Percentiles rank a stretch among this genome's conserved stretches.
These are phyloP conservation scores for Spongospora subterranea DNA, from an alignment of 208 protist species.

Conservation along the genomic window DNA sequence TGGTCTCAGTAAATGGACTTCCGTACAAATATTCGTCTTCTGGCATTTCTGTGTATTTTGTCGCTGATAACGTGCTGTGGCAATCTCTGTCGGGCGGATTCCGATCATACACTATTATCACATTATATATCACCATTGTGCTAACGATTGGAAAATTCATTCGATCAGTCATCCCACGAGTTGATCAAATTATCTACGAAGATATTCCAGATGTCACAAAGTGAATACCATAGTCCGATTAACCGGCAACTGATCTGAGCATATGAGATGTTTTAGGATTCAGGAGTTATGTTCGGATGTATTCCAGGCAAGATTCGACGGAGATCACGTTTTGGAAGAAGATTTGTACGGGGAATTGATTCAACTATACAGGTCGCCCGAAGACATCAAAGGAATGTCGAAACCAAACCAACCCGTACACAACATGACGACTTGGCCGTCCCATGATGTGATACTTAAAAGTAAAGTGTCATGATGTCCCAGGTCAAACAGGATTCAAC, in stretches of 20 bases:
- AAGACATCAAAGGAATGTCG: background rate
- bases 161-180: background rate
- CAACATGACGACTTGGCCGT: background rate
- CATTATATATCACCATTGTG: background rate
- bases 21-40: background rate
- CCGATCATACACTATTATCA: background rate
- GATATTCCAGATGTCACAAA: background rate
- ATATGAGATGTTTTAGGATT: too few relatives aligned
- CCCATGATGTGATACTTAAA: too few relatives aligned
- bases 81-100: background rate
- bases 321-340: background rate
- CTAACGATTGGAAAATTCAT: background rate
- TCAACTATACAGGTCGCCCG: background rate
- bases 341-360: background rate
- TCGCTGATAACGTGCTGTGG: background rate
- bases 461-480: too few relatives aligned
- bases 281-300: background rate
- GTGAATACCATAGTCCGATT: too few relatives aligned
- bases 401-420: background rate
- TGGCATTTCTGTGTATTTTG: background rate
- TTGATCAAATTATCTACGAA: background rate
- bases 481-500: too few relatives aligned
- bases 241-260: too few relatives aligned
- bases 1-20: background rate
- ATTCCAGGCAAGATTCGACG: constrained; percentile 9